Base-by-base conservation (phyloP, 208 protist genomes). In the Leishmania tropica region DNA sequence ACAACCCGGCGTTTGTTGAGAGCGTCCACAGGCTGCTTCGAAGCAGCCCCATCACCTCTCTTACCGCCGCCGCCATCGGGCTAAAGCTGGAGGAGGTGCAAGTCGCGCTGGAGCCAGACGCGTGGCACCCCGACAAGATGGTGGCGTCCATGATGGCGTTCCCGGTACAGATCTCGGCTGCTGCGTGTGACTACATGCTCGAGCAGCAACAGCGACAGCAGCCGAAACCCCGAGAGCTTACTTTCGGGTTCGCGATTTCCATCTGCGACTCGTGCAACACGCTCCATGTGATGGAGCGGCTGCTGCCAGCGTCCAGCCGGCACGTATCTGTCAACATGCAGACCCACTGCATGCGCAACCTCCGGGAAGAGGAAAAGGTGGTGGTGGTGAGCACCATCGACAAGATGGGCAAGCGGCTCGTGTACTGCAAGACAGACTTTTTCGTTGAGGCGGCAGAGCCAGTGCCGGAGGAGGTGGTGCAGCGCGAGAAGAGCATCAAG, bases 261-360 rank as follows among this genome's bases (percentile, higher is more conserved):
- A 75, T 94, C 62, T 81, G 86, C n/a, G 92, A 96, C 83, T 90
- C 84, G 3, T 87, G 77, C 67, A 96, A 93, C 73, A 95, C 92
- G 1, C 72, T 94, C 42, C 94, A 97, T 60, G 87, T 95, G 42
- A 90, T 93, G 82, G 86, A 92, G 79, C 86, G 89, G 0, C 83
- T 97, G 7, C 42, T 94, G 37, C 90, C 94, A 4, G 74, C 80
- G 35, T 80, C 51, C 2, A 74, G 76, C 53, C n/a, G 76, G 40
- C 94, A 97, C 81, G 94, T 97, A 37, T 95, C 90, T 35, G 90
- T 95, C 68, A 89, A 81, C 78, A 83, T 97, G 24, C 87, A 93
- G 31, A 60, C 83, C 17, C 88, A 93, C 58, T 72, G 54, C 45
- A 42, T 89, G 35, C 85, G 81, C 3, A 75, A 85, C n/a, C 81